Conservation (phyloP, 352 stramenopile species). For the Phytopythium mirpurense region DNA sequence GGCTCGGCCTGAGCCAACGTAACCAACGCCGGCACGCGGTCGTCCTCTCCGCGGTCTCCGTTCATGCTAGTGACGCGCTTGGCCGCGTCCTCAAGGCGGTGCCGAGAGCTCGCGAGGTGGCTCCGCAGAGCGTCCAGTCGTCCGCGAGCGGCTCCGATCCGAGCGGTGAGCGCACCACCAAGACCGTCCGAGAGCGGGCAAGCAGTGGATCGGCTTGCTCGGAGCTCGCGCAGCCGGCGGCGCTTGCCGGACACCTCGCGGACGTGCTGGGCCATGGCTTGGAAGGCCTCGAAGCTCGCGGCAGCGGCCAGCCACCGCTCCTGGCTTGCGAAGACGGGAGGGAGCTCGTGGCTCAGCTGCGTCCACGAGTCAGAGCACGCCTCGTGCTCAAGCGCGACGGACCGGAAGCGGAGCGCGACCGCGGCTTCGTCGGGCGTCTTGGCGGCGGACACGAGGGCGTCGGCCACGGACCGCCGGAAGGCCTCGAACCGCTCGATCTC, state of each 20-base stretch:
- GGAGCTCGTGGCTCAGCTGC: constrained; percentile 1
- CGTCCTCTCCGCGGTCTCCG: background rate
- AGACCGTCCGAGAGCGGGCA: background rate
- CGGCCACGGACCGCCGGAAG: constrained; percentile 1
- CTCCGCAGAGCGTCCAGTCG: background rate
- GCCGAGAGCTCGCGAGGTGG: no score
- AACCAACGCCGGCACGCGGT: background rate
- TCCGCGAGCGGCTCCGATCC: background rate
- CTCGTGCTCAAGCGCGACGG: background rate
- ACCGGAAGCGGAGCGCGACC: constrained; percentile 15
- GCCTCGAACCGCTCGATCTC: background rate
- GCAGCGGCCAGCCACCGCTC: constrained; percentile 23
- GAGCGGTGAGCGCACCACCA: background rate
- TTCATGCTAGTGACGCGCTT: background rate
- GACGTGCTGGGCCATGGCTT: constrained; percentile 18
- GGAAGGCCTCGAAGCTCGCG: constrained; percentile 23
- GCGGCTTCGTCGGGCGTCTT: constrained; percentile 22
- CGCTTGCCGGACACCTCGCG: constrained; percentile 23
- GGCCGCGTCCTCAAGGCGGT: background rate
- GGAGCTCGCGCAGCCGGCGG: constrained; percentile 12
- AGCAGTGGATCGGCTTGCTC: background rate
- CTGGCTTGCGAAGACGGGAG: constrained; percentile 15
- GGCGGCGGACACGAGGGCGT: background rate
- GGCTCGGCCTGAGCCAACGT: background rate
- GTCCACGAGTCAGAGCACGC: background rate